Evolutionary conservation across 805 yeast genomes (phyloP).

Genomic region (Kazachstania africana): DNA sequence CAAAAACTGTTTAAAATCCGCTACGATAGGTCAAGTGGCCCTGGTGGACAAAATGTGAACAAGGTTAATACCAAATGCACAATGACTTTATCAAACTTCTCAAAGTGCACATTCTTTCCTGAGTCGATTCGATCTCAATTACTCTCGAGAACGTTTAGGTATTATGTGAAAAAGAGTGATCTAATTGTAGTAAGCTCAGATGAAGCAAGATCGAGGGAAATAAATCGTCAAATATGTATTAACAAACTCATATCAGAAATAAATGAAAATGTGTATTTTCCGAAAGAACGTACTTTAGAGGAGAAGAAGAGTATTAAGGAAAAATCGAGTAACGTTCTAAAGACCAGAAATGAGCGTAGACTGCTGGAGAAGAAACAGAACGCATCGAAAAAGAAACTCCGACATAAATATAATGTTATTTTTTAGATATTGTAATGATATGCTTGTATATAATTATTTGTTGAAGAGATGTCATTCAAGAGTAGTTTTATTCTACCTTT

Average conservation of each 20-base stretch:
- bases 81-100: conserved; percentile 37
- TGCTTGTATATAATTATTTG: no score
- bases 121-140: conserved; percentile 32
- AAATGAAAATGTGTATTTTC: conserved; percentile 34
- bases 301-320: conserved; percentile 41
- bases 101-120: conserved; percentile 50
- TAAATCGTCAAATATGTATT: conserved; percentile 47
- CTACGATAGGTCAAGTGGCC: conserved; percentile 54
- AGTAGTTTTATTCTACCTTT: not conserved
- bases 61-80: conserved; percentile 56
- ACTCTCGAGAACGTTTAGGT: conserved; percentile 32
- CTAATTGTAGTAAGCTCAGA: conserved; percentile 53
- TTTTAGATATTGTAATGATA: not conserved
- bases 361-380: conserved; percentile 27
- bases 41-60: conserved; percentile 84
- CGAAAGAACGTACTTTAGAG: conserved; percentile 35
- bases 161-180: conserved; percentile 40
- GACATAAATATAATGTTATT: conserved; percentile 10
- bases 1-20: conserved; percentile 10
- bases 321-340: no score
- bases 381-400: conserved; percentile 29
- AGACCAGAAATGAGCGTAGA: conserved; percentile 26
- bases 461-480: no score
- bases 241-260: conserved; percentile 46
- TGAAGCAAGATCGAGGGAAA: conserved; percentile 42